Evolutionary conservation across 176 grass and related monocot species (phyloP).

Genomic region (Cenchrus fungigraminus): DNA sequence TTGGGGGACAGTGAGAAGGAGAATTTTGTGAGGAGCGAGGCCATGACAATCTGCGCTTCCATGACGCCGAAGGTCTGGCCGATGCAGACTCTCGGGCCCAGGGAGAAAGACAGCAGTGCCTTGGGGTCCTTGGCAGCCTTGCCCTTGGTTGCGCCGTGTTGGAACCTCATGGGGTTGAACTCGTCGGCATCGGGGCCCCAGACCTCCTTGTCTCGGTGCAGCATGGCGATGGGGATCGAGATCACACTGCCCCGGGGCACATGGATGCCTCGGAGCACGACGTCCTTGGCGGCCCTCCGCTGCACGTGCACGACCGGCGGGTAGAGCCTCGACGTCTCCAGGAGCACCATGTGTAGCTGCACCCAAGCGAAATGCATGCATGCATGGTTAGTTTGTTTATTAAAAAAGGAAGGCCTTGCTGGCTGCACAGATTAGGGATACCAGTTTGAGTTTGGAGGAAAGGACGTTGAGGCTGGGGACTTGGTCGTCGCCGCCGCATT

Average conservation of each 20-base stretch:
- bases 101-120: slow-evolving; percentile 48
- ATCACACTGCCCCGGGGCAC: slow-evolving; percentile 5
- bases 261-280: not conserved
- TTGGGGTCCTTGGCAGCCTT: slow-evolving; percentile 39
- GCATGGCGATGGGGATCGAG: slow-evolving; percentile 21
- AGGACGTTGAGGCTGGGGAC: not conserved
- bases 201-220: slow-evolving; percentile 45
- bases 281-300: slow-evolving; percentile 18
- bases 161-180: slow-evolving; percentile 63
- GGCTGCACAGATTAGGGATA: no score
- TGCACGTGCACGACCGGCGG: not conserved
- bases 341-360: slow-evolving; percentile 9
- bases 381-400: no score
- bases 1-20: slow-evolving; percentile 49
- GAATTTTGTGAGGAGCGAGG: slow-evolving; percentile 53
- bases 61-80: slow-evolving; percentile 61
- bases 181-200: slow-evolving; percentile 60
- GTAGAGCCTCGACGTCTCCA: slow-evolving; percentile 47
- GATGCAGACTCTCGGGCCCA: slow-evolving; percentile 48
- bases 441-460: not conserved
- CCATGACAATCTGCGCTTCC: slow-evolving; percentile 41
- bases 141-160: slow-evolving; percentile 6
- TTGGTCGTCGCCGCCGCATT: not conserved
- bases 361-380: not conserved
- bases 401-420: not conserved